Base-by-base conservation (phyloP, 352 stramenopile genomes). In the Thalassiosira livingstoniorum region DNA sequence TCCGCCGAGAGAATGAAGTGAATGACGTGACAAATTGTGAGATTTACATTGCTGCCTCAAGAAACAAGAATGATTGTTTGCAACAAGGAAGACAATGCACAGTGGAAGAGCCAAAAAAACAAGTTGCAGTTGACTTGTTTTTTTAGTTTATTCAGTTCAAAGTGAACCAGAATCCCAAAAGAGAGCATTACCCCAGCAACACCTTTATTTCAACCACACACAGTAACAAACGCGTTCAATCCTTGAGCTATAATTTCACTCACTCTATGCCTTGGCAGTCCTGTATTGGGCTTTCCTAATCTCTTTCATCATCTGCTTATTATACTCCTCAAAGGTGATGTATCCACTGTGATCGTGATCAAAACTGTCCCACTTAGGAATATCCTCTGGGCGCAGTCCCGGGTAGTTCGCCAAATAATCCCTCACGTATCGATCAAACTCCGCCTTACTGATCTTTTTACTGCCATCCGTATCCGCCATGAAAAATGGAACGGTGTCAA, bases 251-350 rank as follows among this genome's bases (percentile, higher is more conserved):
- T 27, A 58, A 47, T 18, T 15, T 2, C 55, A 5, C 13, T 67
- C 60, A 32, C 0, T n/a, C 35, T 76, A 65, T 27, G 18, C 31
- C 58, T 86, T 86, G 11, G 79, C 79, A 34, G 67, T 73, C 69
- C 79, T 78, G 55, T 86, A 86, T 79, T 86, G 79, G 25, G 79
- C 72, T 68, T 86, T 86, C 72, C 75, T 74, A 60, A 86, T 82
- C 57, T 86, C 79, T 62, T 86, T 86, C 61, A 76, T 61, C 80
- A 87, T 87, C 43, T 87, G 80, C 68, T 87, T 61, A 81, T 80
- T 83, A 65, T 87, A 87, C 43, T 87, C 80, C 31, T 87, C 74
- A 60, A 87, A 87, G 13, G 80, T 83, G 63, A 87, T 83, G n/a
- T 77, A 58, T 5, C 80, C 80, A 69, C 69, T 81, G 45, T 70